Base-by-base conservation (phyloP, 2,329 filamentous ascomycete species). In the Pezicula carpinea region DNA sequence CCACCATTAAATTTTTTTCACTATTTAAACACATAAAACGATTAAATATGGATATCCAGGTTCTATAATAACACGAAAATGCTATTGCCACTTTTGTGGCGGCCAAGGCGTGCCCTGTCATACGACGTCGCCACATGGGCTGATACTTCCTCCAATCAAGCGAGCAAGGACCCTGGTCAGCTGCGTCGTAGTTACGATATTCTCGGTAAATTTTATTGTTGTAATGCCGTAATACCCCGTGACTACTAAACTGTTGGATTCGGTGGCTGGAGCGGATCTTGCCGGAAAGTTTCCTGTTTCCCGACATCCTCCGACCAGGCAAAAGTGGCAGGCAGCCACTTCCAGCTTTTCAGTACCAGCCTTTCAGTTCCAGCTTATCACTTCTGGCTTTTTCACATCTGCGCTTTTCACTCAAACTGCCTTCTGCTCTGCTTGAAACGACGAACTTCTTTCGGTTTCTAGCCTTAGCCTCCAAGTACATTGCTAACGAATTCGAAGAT, bases 401-500 rank as follows among this genome's bases (percentile, higher is more conserved):
- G 13, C n/a, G 32, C 32, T 34, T 43, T 46, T 21, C 42, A 33
- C 47, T 45, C 26, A 48, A 40, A 40, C 35, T 34, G 26, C 49
- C 11, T 48, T 52, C 22, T 34, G 41, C 29, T 47, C 40, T 50
- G 21, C 48, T 17, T 48, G 41, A 36, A 48, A 49, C 51, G 39
- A 51, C 22, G 22, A 23, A 34, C 44, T 46, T 1, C 22, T 41
- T 51, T 49, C 41, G 44, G 50, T 52, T 50, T 33, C 33, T 40
- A 45, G 39, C 39, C 36, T 40, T 31, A 47, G 52, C 18, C 15
- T 13, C n/a, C 19, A 13, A 19, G 13, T 6, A 5, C 11, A 48
- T 48, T 51, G 39, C 52, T 53, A 17, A 49, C 48, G 46, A 53
- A 51, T 45, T 50, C 44, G 34, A 54, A 50, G 47, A 54, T 54